These are phyloP conservation scores for Malus hybrid DNA, from an alignment of 331 rosid genomes.

Conservation along the genomic window DNA sequence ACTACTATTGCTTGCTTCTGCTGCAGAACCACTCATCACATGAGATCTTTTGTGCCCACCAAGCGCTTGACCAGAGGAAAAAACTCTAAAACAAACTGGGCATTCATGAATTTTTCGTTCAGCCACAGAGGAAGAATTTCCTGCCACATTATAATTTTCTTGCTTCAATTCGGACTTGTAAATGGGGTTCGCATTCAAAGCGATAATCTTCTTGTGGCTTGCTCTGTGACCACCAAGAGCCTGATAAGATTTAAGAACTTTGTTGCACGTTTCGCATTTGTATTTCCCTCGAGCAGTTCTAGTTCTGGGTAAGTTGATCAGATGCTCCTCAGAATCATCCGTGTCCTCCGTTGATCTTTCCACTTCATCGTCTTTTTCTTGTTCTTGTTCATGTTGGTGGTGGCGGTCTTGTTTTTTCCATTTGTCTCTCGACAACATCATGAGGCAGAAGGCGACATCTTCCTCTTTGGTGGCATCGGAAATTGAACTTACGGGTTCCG, in stretches of 20 bases:
- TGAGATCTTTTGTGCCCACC: slow-evolving; percentile 95
- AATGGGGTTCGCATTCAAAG: neutral
- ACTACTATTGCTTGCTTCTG: neutral
- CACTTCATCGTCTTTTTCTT: slow-evolving; percentile 27
- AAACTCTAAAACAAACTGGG: slow-evolving; percentile 78
- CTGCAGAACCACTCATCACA: slow-evolving; percentile 34
- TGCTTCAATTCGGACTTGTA: slow-evolving; percentile 7
- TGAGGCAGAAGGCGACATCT: slow-evolving; percentile 71
- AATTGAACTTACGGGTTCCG: slow-evolving; percentile 61
- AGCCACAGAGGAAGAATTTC: neutral
- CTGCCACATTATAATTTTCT: slow-evolving; percentile 4
- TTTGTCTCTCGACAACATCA: slow-evolving; percentile 75
- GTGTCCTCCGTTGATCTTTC: slow-evolving; percentile 45
- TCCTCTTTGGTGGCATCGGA: slow-evolving; percentile 74
- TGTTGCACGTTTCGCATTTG: slow-evolving; percentile 86
- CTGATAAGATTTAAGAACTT: slow-evolving; percentile 73
- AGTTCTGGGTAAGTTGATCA: slow-evolving; percentile 16
- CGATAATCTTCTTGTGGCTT: slow-evolving; percentile 68
- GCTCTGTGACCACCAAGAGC: slow-evolving; percentile 91
- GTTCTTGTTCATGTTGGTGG: slow-evolving; percentile 17
- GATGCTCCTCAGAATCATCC: slow-evolving; percentile 43
- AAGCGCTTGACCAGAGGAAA: slow-evolving; percentile 89
- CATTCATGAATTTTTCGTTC: slow-evolving; percentile 67
- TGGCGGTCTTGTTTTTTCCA: slow-evolving; percentile 30
- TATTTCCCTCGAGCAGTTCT: slow-evolving; percentile 41